phyloP scores from a whole-genome alignment of 176 grass and related monocot genomes.

The Cenchrus americanus region DNA sequence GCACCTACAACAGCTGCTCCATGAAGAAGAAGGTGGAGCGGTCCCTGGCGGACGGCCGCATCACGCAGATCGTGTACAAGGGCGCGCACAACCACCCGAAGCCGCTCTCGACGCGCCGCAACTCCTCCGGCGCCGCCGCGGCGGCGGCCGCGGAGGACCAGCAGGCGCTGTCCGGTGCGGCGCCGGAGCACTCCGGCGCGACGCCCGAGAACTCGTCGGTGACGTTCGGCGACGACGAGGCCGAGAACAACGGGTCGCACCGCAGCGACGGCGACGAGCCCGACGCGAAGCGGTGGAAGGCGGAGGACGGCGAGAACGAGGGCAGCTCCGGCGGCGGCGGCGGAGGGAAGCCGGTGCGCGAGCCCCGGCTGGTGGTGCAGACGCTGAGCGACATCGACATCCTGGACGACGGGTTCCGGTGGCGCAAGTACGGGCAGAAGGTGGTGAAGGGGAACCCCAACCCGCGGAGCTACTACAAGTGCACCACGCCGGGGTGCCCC shows the following conservation, averaged over 20 bases:
- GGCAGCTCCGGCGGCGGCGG: conserved; percentile 36
- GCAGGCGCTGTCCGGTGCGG: not conserved
- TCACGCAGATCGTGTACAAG: conserved; percentile 93
- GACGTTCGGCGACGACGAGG: conserved; percentile 69
- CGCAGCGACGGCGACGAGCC: conserved; percentile 50
- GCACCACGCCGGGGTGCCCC: conserved; percentile 67
- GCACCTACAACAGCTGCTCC: conserved; percentile 76
- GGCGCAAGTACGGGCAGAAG: conserved; percentile 83
- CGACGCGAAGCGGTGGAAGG: conserved; percentile 59
- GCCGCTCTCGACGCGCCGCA: conserved; percentile 67
- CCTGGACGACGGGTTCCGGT: conserved; percentile 72
- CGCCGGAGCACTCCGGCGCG: conserved; percentile 39
- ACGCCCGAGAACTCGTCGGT: conserved; percentile 71
- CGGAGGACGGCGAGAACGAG: conserved; percentile 56
- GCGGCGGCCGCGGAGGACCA: not conserved
- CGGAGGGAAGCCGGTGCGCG: conserved; percentile 54
- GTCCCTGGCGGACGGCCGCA: conserved; percentile 65
- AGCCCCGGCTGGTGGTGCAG: conserved; percentile 74
- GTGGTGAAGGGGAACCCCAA: conserved; percentile 80
- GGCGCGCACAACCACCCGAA: conserved; percentile 87
- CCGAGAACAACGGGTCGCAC: conserved; percentile 43
- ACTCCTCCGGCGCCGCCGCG: not conserved
- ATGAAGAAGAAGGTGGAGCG: conserved; percentile 97
- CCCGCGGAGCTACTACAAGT: conserved; percentile 88
- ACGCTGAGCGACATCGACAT: conserved; percentile 82